Evolutionary conservation across 148 eudicot species (phyloP), one percentile per base, ranked within the genome.

Genomic region (Cornus suecica): DNA sequence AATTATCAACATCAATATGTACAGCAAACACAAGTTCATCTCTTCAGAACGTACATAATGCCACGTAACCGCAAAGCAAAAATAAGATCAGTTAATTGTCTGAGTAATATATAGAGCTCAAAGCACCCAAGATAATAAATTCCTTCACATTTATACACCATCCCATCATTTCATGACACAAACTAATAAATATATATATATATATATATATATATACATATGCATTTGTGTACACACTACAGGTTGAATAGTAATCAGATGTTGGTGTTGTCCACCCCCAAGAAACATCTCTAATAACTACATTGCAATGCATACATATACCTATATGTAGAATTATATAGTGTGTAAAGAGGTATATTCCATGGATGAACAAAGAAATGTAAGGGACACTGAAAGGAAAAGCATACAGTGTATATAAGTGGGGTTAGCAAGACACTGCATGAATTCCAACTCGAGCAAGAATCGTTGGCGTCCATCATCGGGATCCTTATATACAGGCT

Each of bases 381-480:
- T n/a, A n/a, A 30, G 22, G 48, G 4, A 32, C 15, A 54, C 74
- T 48, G 51, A 52, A 76, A 27, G 52, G 42, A 31, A 78, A 54
- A 52, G n/a, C 85, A 31, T 86, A 94, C 97, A 90, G 72, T 94
- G 94, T 52, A 94, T 94, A 80, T 91, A 94, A 41, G 94, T 91
- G 14, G 98, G 98, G 77, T 94, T 94, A 27, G 97, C 92, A 68
- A 94, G 97, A 77, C 98, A 94, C 67, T 94, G 93, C 69, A 91
- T 83, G 71, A 91, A 94, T 82, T 94, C 97, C 81, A 94, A 84
- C 66, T 94, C 98, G 32, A 94, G 97, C 86, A 91, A 79, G 80
- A 94, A 88, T 13, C 98, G 88, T 30, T 90, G 98, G 41, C 94
- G 89, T 10, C 97, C 98, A 80, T 94, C 98, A 76, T 94, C 98